phyloP scores from a whole-genome alignment of 768 basidiomycete species.

The Tricholoma terreum region DNA sequence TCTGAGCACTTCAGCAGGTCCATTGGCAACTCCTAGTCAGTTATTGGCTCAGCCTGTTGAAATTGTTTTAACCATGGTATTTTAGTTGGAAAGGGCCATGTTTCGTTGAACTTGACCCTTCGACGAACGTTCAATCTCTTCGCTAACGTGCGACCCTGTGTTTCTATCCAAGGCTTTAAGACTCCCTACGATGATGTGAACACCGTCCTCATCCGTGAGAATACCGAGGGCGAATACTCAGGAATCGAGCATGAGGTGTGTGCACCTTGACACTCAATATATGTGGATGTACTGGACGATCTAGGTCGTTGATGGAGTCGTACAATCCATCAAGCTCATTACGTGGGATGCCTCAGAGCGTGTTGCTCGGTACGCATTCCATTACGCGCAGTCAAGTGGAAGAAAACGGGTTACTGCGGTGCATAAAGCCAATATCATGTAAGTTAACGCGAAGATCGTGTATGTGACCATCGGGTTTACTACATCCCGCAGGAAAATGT shows the following conservation, averaged over 20 bases:
- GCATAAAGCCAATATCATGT: slow-evolving; percentile 99
- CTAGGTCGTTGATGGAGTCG: slow-evolving; percentile 93
- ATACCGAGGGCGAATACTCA: slow-evolving; percentile 99
- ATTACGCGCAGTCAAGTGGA: slow-evolving; percentile 88
- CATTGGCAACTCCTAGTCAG: slow-evolving; percentile 95
- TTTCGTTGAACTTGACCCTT: slow-evolving; percentile 95
- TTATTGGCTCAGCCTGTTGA: slow-evolving; percentile 14
- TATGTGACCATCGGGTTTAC: slow-evolving; percentile 6
- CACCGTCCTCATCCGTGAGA: slow-evolving; percentile 97
- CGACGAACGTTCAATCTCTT: slow-evolving; percentile 98
- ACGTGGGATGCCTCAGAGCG: slow-evolving; percentile 99
- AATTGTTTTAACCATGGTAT: slow-evolving; percentile 9
- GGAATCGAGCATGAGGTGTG: slow-evolving; percentile 97
- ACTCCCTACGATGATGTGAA: slow-evolving; percentile 98
- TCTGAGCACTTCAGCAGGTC: slow-evolving; percentile 48
- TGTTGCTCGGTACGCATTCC: slow-evolving; percentile 97
- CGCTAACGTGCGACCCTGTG: slow-evolving; percentile 97
- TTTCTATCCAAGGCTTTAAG: slow-evolving; percentile 94
- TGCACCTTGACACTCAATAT: neutral
- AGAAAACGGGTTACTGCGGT: slow-evolving; percentile 95
- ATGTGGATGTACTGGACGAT: neutral
- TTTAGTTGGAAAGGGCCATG: slow-evolving; percentile 96
- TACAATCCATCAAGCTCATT: slow-evolving; percentile 99
- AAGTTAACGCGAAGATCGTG: slow-evolving; percentile 24
- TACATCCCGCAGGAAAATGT: slow-evolving; percentile 85